phyloP scores from a whole-genome alignment of 1,139 yeast genomes.

The Candida neerlandica region DNA sequence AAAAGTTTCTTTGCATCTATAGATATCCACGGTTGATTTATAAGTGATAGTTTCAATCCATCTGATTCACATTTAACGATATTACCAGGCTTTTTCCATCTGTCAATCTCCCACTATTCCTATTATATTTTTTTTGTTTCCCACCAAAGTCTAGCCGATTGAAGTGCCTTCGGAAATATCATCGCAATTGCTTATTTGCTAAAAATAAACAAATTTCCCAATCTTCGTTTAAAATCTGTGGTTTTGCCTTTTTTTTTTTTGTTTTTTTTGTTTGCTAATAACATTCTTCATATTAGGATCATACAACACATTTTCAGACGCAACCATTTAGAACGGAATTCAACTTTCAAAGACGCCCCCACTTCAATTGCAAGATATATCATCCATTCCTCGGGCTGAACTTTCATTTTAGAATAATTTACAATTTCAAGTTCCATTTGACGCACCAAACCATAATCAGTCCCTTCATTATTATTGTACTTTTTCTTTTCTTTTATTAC shows the following conservation, averaged over 20 bases:
- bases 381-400: not conserved
- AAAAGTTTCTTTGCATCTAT: not conserved
- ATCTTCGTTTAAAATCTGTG: constrained; percentile 2
- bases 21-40: no score
- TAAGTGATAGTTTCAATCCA: no score
- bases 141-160: not conserved
- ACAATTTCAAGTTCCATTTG: not conserved
- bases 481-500: not conserved
- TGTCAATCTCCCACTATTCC: not conserved
- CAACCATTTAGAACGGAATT: not conserved
- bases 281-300: constrained; percentile 4
- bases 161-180: not conserved
- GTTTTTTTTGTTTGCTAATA: not conserved
- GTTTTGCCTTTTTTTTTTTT: not conserved
- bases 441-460: not conserved
- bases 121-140: no score
- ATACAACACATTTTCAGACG: not conserved
- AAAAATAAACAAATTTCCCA: not conserved
- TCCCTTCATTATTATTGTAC: not conserved
- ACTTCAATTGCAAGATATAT: not conserved
- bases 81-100: not conserved
- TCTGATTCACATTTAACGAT: not conserved
- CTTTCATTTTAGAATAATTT: not conserved
- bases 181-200: not conserved
- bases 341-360: not conserved